These are phyloP conservation scores for Chrysanthemum makinoi DNA, from an alignment of 129 eudicot species.

Conservation along the genomic window DNA sequence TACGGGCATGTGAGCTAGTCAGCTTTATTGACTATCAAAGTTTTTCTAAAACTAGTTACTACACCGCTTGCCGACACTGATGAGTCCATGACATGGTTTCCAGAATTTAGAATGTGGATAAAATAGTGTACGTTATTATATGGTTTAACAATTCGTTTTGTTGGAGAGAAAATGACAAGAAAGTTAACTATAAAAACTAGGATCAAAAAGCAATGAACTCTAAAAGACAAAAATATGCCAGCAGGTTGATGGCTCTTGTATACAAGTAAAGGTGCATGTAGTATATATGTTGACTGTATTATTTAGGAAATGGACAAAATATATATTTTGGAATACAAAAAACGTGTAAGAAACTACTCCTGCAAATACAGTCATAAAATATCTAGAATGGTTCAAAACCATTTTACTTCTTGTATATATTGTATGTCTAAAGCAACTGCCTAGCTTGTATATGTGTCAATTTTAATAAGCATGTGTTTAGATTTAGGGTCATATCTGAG, in stretches of 20 bases:
- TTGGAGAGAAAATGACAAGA: background rate
- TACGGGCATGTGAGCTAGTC: no score
- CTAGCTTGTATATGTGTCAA: no score
- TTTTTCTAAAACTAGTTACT: background rate
- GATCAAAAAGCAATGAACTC: slow-evolving; percentile 11
- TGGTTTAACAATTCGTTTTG: background rate
- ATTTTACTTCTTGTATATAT: no score
- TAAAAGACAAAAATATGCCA: slow-evolving; percentile 29
- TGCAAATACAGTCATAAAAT: background rate
- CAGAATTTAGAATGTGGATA: slow-evolving; percentile 8
- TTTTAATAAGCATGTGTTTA: no score
- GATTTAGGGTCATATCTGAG: no score
- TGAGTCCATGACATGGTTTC: background rate
- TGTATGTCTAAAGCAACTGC: no score
- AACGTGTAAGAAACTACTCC: background rate
- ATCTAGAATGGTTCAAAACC: no score
- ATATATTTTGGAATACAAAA: background rate
- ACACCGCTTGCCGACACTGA: background rate
- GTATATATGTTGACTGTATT: background rate
- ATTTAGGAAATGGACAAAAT: background rate
- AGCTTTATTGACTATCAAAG: background rate
- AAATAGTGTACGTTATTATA: background rate
- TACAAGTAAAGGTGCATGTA: background rate
- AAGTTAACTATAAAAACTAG: background rate
- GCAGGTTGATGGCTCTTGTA: slow-evolving; percentile 10